Base-by-base conservation (phyloP, 2,329 filamentous ascomycete species). In the Drechslerella coelobrocha region DNA sequence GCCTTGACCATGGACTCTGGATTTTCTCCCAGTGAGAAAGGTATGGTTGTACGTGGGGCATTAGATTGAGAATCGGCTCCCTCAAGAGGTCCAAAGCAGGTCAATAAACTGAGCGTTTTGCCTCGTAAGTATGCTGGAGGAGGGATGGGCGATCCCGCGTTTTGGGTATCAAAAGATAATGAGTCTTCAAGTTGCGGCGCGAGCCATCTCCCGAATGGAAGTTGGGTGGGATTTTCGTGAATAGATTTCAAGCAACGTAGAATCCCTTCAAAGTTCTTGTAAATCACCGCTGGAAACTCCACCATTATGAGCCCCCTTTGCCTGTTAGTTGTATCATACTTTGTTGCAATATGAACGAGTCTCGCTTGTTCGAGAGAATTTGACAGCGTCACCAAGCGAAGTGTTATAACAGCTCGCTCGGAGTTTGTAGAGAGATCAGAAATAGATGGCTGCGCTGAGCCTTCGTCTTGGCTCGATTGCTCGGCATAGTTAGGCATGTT, bases 261-360 rank as follows among this genome's bases (percentile, higher is more conserved):
- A 24, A 78, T 75, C 14, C 76, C 76, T 24, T 76, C 47, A 41
- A 77, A 78, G 5, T 77, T 76, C 1, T 74, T 73, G 45, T 75
- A 76, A 10, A 78, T 53, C 2, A 78, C 66, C 3, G 75, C 75
- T 1, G 76, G 77, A 51, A 78, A 76, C 43, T 79, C 78, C 23
- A 78, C 74, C 37, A 78, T 73, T n/a, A 74, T 56, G 26, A 61
- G 39, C 10, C 39, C 37, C 10, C 34, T 52, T n/a, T 26, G 27
- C 27, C 37, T 26, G 5, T 53, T 27, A 3, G 21, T 26, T 2
- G 31, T 19, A 12, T n/a, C 54, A 29, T 69, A 61, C 21, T 53
- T 53, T 2, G 26, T 53, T 2, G 65, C 65, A 7, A 62, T 17
- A 24, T 34, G 23, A 29, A 69, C 43, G 5, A 62, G 45, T 6